Evolutionary conservation across 164 flowering plant species (phyloP), one percentile per base, ranked within the genome.

Genomic region (Brasenia schreberi): DNA sequence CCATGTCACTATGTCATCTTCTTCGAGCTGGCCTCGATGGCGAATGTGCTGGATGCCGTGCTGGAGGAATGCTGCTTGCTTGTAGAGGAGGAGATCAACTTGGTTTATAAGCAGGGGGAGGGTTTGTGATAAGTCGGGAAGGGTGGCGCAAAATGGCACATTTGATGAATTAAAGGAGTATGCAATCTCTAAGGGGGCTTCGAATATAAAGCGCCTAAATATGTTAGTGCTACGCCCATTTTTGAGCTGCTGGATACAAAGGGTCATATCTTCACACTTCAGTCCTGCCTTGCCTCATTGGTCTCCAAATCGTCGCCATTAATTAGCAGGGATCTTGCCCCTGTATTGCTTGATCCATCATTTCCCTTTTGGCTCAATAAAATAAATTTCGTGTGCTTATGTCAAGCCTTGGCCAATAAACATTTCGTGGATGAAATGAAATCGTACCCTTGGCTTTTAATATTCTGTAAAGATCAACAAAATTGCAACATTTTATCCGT

Each of bases 111-210:
- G n/a, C 79, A 75, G 49, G 60, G n/a, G 79, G 19, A 72, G 83
- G 42, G 81, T 74, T 10, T 76, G 70, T 66, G 77, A 71, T 66
- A 43, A 69, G 64, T 78, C 81, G 5, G 69, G 78, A 0, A 64
- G 77, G 75, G 75, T 78, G 4, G 84, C 78, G 61, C 74, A 67
- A 53, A 59, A 62, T 6, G 84, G 80, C 0, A 81, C 84, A n/a
- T 81, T 81, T 67, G 81, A 78, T 67, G 81, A 78, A 69, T 65
- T 81, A 3, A 81, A 78, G 84, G 84, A 81, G 59, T 81, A 76
- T 27, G 84, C 84, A 7, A 81, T 81, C 62, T 81, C 84, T 6
- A 70, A 81, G 39, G 84, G 84, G 4, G 81, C 81, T 1, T 81
- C 84, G 9, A 78, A 78, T 1, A 81, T 73, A 64, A 81, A 80